A percentile compares a stretch with the other conserved stretches of the same genome.
These are phyloP conservation scores for Cordyceps cateniannulata DNA, from an alignment of 2,329 filamentous ascomycete genomes.

Conservation along the genomic window DNA sequence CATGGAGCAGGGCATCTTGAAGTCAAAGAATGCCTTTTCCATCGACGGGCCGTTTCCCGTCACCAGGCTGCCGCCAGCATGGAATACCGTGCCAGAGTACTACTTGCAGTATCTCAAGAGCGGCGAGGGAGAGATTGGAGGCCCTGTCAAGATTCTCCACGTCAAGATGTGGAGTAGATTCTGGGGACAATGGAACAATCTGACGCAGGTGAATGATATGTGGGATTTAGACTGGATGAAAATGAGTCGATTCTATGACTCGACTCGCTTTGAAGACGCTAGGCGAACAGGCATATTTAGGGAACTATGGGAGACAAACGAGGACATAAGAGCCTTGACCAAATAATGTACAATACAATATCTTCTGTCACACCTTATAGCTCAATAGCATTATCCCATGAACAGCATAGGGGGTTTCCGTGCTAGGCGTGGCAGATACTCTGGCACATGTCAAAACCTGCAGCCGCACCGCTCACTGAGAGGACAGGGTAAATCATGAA, in stretches of 20 bases:
- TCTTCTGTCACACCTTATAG: too few species aligned
- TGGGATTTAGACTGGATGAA: conserved; percentile 1
- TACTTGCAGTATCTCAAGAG: not conserved
- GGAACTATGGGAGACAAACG: too few species aligned
- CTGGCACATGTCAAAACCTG: too few species aligned
- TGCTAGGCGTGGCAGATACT: too few species aligned
- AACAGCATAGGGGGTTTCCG: too few species aligned
- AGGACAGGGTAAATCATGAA: too few species aligned
- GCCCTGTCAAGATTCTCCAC: not conserved
- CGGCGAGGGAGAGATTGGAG: not conserved
- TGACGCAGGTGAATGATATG: not conserved
- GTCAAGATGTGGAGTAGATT: conserved; percentile 1
- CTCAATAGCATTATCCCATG: too few species aligned
- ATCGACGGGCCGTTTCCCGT: not conserved
- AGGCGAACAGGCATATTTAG: too few species aligned
- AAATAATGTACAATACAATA: too few species aligned
- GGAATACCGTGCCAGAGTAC: not conserved
- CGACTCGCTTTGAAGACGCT: too few species aligned
- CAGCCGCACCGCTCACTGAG: too few species aligned
- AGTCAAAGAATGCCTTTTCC: not conserved
- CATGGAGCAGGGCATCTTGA: not conserved
- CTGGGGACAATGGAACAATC: not conserved
- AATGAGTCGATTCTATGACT: not conserved
- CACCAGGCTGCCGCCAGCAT: not conserved
- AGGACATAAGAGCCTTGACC: too few species aligned